Evolutionary conservation across 2,329 filamentous ascomycete species (phyloP).

Genomic region (Ceratocystis diversiconidia): DNA sequence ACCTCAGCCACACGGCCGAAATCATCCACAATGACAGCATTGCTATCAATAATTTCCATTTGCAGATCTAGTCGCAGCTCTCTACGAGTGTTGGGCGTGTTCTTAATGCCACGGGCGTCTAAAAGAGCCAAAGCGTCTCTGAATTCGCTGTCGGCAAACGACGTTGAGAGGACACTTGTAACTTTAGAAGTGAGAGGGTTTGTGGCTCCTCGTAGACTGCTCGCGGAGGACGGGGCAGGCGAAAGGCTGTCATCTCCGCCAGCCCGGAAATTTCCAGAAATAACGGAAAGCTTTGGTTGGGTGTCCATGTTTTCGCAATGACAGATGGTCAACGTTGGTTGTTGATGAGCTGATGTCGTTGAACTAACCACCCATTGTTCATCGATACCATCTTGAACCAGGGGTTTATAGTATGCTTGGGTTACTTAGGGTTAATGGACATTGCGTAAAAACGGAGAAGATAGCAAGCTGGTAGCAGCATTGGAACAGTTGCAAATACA

Average conservation of each 20-base stretch:
- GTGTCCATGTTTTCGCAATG: constrained; percentile 8
- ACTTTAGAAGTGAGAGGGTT: constrained; percentile 66
- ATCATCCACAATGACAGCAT: constrained; percentile 74
- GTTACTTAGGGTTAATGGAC: no score
- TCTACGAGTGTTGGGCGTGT: constrained; percentile 64
- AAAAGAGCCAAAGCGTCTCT: constrained; percentile 68
- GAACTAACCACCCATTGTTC: neutral
- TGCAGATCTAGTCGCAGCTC: constrained; percentile 71
- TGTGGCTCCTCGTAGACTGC: constrained; percentile 19
- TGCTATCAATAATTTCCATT: constrained; percentile 83
- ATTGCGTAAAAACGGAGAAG: no score
- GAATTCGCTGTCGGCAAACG: constrained; percentile 85
- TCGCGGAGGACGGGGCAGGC: constrained; percentile 25
- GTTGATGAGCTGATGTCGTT: neutral
- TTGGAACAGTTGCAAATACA: neutral
- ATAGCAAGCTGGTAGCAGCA: no score
- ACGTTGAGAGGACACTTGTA: constrained; percentile 73
- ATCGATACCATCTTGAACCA: neutral
- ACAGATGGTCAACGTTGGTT: neutral
- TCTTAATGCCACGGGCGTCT: constrained; percentile 55
- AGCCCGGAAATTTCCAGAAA: neutral
- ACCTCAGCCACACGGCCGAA: constrained; percentile 85
- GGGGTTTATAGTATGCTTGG: neutral
- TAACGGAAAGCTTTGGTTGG: constrained; percentile 6
- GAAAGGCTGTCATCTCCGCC: constrained; percentile 18